Percentiles rank a stretch among this genome's conserved stretches.
Evolutionary conservation across 148 eudicot species (phyloP).

Genomic region (Beta vulgaris): DNA sequence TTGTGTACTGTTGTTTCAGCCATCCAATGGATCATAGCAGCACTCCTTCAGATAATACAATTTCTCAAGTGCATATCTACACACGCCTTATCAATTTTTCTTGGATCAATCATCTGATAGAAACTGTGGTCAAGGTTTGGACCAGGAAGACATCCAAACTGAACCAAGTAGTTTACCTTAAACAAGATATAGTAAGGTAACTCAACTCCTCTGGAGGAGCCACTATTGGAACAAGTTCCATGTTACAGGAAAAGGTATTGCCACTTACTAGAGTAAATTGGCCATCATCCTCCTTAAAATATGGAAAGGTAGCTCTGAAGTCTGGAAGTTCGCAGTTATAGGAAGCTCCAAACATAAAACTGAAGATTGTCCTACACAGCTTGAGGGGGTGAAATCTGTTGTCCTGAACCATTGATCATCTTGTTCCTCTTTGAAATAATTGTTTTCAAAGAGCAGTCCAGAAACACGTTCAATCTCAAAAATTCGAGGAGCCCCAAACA

Average conservation of each 20-base stretch:
- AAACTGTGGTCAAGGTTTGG: slow-evolving; percentile 54
- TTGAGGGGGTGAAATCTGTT: slow-evolving; percentile 64
- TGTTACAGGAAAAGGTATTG: slow-evolving; percentile 40
- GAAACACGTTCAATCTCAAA: slow-evolving; percentile 37
- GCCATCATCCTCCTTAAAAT: slow-evolving; percentile 40
- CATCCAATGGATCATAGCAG: slow-evolving; percentile 75
- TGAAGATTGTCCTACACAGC: slow-evolving; percentile 70
- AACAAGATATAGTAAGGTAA: slow-evolving; percentile 63
- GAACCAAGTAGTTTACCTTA: slow-evolving; percentile 66
- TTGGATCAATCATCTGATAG: slow-evolving; percentile 66
- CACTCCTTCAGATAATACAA: slow-evolving; percentile 55
- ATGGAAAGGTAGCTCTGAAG: slow-evolving; percentile 48
- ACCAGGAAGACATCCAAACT: slow-evolving; percentile 74
- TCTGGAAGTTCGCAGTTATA: slow-evolving; percentile 36
- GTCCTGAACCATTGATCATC: slow-evolving; percentile 79
- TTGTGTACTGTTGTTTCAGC: slow-evolving; percentile 46
- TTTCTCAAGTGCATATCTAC: slow-evolving; percentile 64
- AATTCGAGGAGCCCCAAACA: slow-evolving; percentile 69
- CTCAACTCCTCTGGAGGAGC: slow-evolving; percentile 45
- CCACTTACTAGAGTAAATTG: slow-evolving; percentile 41
- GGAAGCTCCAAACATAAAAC: slow-evolving; percentile 67
- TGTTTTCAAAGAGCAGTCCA: slow-evolving; percentile 7
- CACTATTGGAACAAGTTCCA: slow-evolving; percentile 60
- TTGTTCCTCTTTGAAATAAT: slow-evolving; percentile 42
- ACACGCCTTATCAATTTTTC: slow-evolving; percentile 20